Evolutionary conservation across 2,329 filamentous ascomycete species (phyloP), one percentile per base, ranked within the genome.

Genomic region (Monilinia fructigena): DNA sequence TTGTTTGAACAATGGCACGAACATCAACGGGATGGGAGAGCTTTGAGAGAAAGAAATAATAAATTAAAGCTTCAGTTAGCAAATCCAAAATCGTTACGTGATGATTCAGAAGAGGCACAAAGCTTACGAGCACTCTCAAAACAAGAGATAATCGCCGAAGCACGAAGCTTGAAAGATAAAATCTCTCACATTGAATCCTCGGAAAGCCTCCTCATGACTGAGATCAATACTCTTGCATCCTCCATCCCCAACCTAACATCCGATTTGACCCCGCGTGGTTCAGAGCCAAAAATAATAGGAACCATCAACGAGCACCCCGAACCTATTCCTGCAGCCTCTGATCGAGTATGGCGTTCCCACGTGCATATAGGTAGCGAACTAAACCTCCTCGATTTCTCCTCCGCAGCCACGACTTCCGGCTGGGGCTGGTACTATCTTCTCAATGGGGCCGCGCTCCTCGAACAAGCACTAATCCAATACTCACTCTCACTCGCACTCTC

Each of bases 381-480:
- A n/a, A 88, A 89, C 45, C 83, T 99, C n/a, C 82, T 99, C 62
- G 94, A 99, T 79, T 97, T 99, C 75, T 82, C 89, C 6, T 88
- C 85, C 67, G 92, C 93, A 6, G 89, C 89, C 2, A 87, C 85
- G n/a, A 89, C 92, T 1, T 91, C 89, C 4, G 95, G 95, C 48
- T 99, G 94, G 94, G 95, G 95, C 1, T 99, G 93, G 92, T 99
- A 99, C 80, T 98, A 93, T 78, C 86, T 99, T 14, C 82, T 92
- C n/a, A 92, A 94, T 75, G 93, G 96, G 75, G 95, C 88, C 11
- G 93, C 93, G 0, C 86, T 95, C 77, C 85, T 99, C n/a, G 95
- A 99, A 79, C 94, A 98, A 76, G 95, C 95, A 0, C 84, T 99
- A 3, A 81, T 98, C 16, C 89, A 94, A 76, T 97, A 96, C 77